Base-by-base conservation (phyloP, 371 early-diverging fungal species). In the Actinomucor elegans region DNA sequence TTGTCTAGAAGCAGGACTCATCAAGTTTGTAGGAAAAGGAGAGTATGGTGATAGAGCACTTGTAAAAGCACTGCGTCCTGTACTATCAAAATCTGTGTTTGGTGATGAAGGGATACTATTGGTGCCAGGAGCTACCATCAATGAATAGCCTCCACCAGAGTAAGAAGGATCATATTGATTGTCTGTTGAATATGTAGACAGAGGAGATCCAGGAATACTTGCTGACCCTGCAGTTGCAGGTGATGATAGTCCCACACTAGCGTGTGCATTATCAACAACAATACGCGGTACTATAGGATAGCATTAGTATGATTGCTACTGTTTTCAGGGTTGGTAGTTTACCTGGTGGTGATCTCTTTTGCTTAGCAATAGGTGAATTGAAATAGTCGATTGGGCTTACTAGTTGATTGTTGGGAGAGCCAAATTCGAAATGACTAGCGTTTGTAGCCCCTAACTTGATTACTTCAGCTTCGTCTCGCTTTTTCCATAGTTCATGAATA, bases 401-500 rank as follows among this genome's bases (percentile, higher is more conserved):
- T 29, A 48, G n/a, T 40, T 34, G 4, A 50, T 38, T 36, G 35
- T 53, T 32, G 41, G 43, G 12, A 55, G 50, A 31, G 24, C 46
- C 21, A 36, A 46, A 36, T 32, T 52, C 36, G 32, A 58, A 58
- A 9, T 46, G 52, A 28, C 34, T 60, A 1, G 49, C 2, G 17
- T 20, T 38, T 5, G 59, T 51, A n/a, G 66, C 52, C 14, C 66
- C 64, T 6, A 73, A 28, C 27, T 68, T 69, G 14, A 45, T 58
- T 8, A 71, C 59, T 48, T 77, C 77, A 9, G 67, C 67, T 41
- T 77, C 74, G 27, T 73, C 71, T 15, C 64, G 64, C 38, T 73
- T 73, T 27, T 67, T 69, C 77, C 77, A 77, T 14, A 77, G 42
- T 4, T 56, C 56, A 31, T 57, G 69, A 1, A 73, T 49, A 36